phyloP scores from a whole-genome alignment of 805 yeast species.

The Pichia californica region DNA sequence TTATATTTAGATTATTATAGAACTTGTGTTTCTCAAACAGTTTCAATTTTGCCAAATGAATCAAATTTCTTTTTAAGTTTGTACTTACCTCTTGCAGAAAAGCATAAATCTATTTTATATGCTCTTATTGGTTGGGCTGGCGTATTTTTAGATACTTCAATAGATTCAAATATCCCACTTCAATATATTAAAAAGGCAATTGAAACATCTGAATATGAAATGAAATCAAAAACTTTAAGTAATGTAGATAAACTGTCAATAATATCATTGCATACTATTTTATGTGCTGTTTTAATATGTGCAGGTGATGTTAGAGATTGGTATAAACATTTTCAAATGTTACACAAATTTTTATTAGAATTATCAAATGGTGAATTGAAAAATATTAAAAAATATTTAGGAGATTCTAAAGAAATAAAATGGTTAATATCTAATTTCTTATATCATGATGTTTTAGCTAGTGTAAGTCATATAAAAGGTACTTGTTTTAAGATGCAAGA shows the following conservation, averaged over 20 bases:
- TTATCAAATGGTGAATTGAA: slow-evolving; percentile 24
- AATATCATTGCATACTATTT: slow-evolving; percentile 17
- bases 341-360: slow-evolving; percentile 19
- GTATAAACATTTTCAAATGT: slow-evolving; percentile 14
- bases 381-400: slow-evolving; percentile 10
- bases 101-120: slow-evolving; percentile 39
- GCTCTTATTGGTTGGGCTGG: slow-evolving; percentile 52
- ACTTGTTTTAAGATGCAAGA: slow-evolving; percentile 28
- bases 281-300: slow-evolving; percentile 24
- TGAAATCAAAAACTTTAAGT: neutral
- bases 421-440: slow-evolving; percentile 32
- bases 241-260: slow-evolving; percentile 14
- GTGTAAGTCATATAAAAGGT: slow-evolving; percentile 29
- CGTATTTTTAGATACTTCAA: slow-evolving; percentile 16
- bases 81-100: slow-evolving; percentile 48
- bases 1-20: slow-evolving; percentile 41
- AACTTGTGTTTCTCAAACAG: slow-evolving; percentile 37
- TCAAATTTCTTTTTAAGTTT: slow-evolving; percentile 45
- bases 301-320: slow-evolving; percentile 20
- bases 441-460: slow-evolving; percentile 34
- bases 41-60: slow-evolving; percentile 42
- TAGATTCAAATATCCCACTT: slow-evolving; percentile 1
- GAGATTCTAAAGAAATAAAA: slow-evolving; percentile 24
- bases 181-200: slow-evolving; percentile 6
- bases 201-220: neutral